These are phyloP conservation scores for Striga asiatica DNA, from an alignment of 257 asterid species.

Conservation along the genomic window DNA sequence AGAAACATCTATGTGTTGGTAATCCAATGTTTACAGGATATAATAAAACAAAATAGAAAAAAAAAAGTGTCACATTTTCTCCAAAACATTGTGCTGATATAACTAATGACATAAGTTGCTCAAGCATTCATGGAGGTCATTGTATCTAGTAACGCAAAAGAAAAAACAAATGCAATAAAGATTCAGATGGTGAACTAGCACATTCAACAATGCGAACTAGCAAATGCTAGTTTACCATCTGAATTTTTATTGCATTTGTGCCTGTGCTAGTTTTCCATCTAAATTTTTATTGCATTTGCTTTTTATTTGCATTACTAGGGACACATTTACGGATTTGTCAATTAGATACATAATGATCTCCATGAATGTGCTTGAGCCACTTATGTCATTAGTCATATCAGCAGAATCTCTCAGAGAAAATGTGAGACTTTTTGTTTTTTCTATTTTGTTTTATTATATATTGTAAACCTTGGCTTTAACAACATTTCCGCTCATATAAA, in stretches of 20 bases:
- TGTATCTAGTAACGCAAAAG: constrained; percentile 53
- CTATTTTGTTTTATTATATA: constrained; percentile 8
- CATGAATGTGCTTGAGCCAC: constrained; percentile 99
- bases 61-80: constrained; percentile 61
- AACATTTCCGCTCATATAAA: background rate
- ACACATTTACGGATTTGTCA: constrained; percentile 93
- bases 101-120: constrained; percentile 98
- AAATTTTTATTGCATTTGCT: constrained; percentile 7
- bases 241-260: constrained; percentile 3
- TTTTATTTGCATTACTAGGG: constrained; percentile 45
- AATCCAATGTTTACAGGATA: background rate
- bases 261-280: too few relatives aligned
- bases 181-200: background rate
- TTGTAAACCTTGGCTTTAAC: constrained; percentile 1
- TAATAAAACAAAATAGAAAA: background rate
- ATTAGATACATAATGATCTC: constrained; percentile 94
- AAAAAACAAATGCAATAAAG: constrained; percentile 11
- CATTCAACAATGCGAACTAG: too few relatives aligned
- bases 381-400: constrained; percentile 94
- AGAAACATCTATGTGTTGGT: constrained; percentile 6
- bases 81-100: constrained; percentile 90
- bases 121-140: constrained; percentile 99
- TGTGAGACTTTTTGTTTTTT: constrained; percentile 43
- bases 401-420: constrained; percentile 92
- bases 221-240: too few relatives aligned